Conservation (phyloP, 352 stramenopile genomes). For the Phytophthora palmivora region DNA sequence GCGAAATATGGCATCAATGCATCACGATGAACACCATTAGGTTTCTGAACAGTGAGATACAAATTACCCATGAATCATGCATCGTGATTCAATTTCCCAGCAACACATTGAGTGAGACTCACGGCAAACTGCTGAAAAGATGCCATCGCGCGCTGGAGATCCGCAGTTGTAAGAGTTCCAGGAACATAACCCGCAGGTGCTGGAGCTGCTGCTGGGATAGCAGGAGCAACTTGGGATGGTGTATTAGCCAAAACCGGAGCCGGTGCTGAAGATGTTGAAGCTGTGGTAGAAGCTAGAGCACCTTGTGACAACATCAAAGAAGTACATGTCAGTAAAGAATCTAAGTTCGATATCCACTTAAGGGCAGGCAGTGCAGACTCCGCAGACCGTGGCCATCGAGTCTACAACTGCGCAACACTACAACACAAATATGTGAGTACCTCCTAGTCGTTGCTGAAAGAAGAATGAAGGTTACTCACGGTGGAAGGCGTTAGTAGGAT, state of each 20-base stretch:
- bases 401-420: slow-evolving; percentile 31
- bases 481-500: slow-evolving; percentile 19
- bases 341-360: no score
- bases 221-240: slow-evolving; percentile 7
- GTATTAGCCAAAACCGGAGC: slow-evolving; percentile 9
- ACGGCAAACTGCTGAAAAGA: slow-evolving; percentile 76
- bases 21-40: slow-evolving; percentile 4
- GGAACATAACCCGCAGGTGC: slow-evolving; percentile 21
- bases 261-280: slow-evolving; percentile 13
- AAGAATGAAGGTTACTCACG: slow-evolving; percentile 29
- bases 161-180: slow-evolving; percentile 72
- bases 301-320: slow-evolving; percentile 5
- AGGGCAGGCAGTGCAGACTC: slow-evolving; percentile 9
- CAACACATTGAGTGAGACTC: not conserved
- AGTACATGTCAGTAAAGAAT: slow-evolving; percentile 1
- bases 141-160: slow-evolving; percentile 89
- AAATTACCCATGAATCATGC: no score
- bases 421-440: slow-evolving; percentile 27
- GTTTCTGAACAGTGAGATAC: no score
- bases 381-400: slow-evolving; percentile 18
- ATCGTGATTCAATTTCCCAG: not conserved
- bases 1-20: not conserved
- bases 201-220: slow-evolving; percentile 12
- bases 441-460: not conserved
- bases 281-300: slow-evolving; percentile 9